Base-by-base conservation (phyloP, 805 yeast genomes). In the Ogataea minuta region DNA sequence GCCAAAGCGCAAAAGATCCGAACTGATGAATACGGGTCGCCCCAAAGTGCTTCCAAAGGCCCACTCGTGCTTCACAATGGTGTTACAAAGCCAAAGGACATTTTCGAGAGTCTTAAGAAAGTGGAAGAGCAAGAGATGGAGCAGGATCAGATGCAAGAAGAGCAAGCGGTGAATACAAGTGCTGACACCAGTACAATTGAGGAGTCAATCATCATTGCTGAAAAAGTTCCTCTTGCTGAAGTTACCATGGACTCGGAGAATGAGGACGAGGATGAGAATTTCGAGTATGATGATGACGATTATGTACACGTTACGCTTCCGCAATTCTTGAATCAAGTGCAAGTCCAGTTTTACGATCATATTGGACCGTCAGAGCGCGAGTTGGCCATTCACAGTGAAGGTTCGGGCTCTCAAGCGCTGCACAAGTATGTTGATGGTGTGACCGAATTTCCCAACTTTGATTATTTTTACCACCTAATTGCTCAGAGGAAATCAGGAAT, bases 301-400 rank as follows among this genome's bases (percentile, higher is more conserved):
- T 57, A 59, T 31, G 43, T 52, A 4, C 58, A 58, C 26, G 50
- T 58, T 2, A 41, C 64, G 6, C 43, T 60, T 7, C 49, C 53
- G 6, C 44, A 49, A 4, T 61, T 61, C 32, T 42, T 61, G 23
- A 44, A 46, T 8, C 57, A 59, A 26, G 60, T 59, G 2, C 54
- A 54, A 26, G 62, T 60, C 12, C 57, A 54, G 17, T 61, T 61
- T 37, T 57, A 51, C 43, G 64, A 59, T 33, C 45, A 46, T 21
- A 52, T 60, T 17, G 61, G 60, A 0, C 62, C 63, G 3, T 52
- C 59, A 2, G 63, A 59, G 19, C 44, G 53, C 17, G 62, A 56
- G 23, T 36, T 55, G 14, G 30, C 52, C 3, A 30, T 44, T 4
- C 17, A 13, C 11, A 36, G 35, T 13, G 43, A 31, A 12, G 48